These are phyloP conservation scores for Alliaria petiolata DNA, from an alignment of 345 rosid genomes.

Conservation along the genomic window DNA sequence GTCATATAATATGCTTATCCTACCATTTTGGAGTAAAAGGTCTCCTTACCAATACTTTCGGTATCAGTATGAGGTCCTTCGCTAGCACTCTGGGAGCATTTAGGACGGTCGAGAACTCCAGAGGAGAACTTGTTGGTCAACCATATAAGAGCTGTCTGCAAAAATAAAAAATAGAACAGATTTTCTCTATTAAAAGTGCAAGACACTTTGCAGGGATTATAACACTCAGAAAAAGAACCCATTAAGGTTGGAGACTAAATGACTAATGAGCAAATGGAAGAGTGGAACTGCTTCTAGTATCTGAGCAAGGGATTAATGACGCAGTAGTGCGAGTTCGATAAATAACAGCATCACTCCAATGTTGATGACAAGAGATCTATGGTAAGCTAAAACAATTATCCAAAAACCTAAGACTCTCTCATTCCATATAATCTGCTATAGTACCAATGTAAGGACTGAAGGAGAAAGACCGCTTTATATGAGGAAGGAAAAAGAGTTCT, in stretches of 20 bases:
- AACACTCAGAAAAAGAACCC: no score
- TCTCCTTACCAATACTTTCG: conserved; percentile 49
- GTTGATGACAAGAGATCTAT: not conserved
- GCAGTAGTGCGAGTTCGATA: not conserved
- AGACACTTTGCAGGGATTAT: no score
- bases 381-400: not conserved
- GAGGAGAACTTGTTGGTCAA: conserved; percentile 76
- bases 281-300: not conserved
- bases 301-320: not conserved
- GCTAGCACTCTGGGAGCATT: conserved; percentile 39
- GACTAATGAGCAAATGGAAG: not conserved
- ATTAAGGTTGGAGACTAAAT: no score
- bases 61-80: conserved; percentile 33
- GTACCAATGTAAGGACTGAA: no score
- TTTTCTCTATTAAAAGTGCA: not conserved
- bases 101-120: conserved; percentile 84
- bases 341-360: not conserved
- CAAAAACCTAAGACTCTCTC: not conserved
- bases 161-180: conserved; percentile 1
- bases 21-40: not conserved
- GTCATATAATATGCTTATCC: not conserved
- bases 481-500: not conserved
- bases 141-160: conserved; percentile 70
- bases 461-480: not conserved
- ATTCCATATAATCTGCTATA: not conserved